Conservation (phyloP, 139 green algal genomes). For the Trebouxia sp. region DNA sequence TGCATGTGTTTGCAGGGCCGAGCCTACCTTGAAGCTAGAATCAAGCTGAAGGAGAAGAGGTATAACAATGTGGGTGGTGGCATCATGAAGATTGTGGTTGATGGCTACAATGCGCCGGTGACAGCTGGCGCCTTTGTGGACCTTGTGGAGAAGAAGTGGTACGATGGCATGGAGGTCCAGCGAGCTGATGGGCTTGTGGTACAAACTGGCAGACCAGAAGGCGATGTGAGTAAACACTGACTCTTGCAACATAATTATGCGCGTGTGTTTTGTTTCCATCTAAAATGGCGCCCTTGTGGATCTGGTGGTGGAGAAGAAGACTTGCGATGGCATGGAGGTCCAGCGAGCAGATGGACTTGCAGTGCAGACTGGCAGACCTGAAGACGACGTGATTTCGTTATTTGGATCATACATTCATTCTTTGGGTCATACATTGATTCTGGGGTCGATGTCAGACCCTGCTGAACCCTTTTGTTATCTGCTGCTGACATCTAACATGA, state of each 20-base stretch:
- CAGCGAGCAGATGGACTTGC: conserved; percentile 97
- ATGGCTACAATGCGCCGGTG: conserved; percentile 97
- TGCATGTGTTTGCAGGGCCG: conserved; percentile 88
- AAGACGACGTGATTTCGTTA: too few species aligned
- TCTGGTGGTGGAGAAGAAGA: conserved; percentile 80
- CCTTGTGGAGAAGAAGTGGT: conserved; percentile 89
- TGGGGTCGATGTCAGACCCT: too few species aligned
- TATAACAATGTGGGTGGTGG: conserved; percentile 58
- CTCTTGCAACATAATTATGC: background rate
- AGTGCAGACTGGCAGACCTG: conserved; percentile 95
- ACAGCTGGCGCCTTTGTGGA: conserved; percentile 93
- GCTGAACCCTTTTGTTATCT: too few species aligned
- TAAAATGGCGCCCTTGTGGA: conserved; percentile 98
- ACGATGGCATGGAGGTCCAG: conserved; percentile 97
- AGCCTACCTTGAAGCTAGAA: conserved; percentile 89
- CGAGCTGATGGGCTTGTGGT: conserved; percentile 97
- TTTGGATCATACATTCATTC: too few species aligned
- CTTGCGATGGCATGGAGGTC: conserved; percentile 97
- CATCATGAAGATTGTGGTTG: conserved; percentile 78
- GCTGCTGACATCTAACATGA: too few species aligned
- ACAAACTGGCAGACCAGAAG: conserved; percentile 91
- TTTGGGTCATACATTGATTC: too few species aligned
- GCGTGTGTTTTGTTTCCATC: too few species aligned
- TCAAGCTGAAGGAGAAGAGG: conserved; percentile 69
- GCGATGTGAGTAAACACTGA: conserved; percentile 34